Conservation (phyloP, 352 stramenopile species). For the Phytophthora syringae region DNA sequence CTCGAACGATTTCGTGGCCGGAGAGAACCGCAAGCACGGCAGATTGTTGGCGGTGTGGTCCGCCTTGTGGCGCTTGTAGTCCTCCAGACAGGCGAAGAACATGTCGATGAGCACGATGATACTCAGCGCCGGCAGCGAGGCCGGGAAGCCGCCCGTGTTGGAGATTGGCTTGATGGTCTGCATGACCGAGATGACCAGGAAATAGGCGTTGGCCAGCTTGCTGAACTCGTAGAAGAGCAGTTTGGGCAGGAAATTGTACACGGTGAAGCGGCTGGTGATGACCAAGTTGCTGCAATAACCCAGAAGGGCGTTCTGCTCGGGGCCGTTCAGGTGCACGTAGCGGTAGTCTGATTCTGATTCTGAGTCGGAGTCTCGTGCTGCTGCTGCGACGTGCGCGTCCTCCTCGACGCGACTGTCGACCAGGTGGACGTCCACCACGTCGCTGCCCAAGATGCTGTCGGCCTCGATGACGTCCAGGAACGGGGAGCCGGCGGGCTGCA, state of each 20-base stretch:
- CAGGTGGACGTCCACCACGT: conserved; percentile 40
- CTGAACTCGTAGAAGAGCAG: conserved; percentile 92
- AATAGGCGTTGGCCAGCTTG: conserved; percentile 95
- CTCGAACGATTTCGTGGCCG: conserved; percentile 54
- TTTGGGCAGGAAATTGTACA: conserved; percentile 92
- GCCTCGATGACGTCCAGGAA: conserved; percentile 24
- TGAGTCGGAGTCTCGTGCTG: not conserved
- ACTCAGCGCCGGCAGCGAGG: conserved; percentile 89
- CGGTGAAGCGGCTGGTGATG: conserved; percentile 91
- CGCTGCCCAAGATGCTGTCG: conserved; percentile 38
- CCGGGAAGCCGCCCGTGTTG: conserved; percentile 91
- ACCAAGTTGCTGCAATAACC: conserved; percentile 82
- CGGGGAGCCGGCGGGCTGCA: conserved; percentile 17
- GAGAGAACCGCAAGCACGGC: conserved; percentile 57
- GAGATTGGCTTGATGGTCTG: conserved; percentile 92
- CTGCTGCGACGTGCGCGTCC: not conserved
- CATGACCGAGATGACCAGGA: conserved; percentile 93
- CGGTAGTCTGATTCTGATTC: conserved; percentile 47
- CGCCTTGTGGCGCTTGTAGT: conserved; percentile 90
- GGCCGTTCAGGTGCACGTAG: conserved; percentile 77
- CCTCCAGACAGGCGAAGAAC: conserved; percentile 91
- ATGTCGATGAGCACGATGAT: conserved; percentile 95
- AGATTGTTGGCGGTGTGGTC: conserved; percentile 89
- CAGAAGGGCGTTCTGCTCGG: conserved; percentile 58
- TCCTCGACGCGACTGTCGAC: conserved; percentile 35